Evolutionary conservation across 202 grass and related monocot species (phyloP), one percentile per base, ranked within the genome.

Genomic region (Hordeum pubiflorum): DNA sequence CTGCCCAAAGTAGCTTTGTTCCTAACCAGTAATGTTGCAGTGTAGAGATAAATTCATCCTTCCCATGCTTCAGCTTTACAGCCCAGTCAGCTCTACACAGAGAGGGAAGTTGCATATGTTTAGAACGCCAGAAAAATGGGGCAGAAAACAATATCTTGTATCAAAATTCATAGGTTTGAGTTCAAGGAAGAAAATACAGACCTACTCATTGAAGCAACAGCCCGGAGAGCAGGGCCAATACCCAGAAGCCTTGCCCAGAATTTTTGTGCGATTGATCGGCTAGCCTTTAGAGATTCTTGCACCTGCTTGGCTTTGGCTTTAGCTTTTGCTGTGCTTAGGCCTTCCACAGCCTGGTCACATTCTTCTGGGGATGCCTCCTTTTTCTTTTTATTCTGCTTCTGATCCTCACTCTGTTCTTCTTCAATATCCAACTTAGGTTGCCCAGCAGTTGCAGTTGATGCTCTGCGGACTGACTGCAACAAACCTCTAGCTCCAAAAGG

Each of bases 161-260:
- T 84, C 73, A 73, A 72, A 83, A 69, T 10, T 73, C 17, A 69
- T 7, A 37, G 7, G n/a, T 77, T 79, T 75, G 48, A 54, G 78
- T 58, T 63, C 76, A 56, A 89, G 85, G 38, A 26, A 79, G 46
- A 86, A 23, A n/a, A 79, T 31, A 55, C 52, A 84, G n/a, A 98
- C 96, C 96, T 98, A 89, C 92, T 95, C 92, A 95, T 95, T 46
- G 96, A 97, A 89, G 92, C 88, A 89, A 94, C 67, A 77, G 90
- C 90, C 76, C 80, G 88, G 66, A 94, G 86, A 46, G 92, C 88
- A 72, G 92, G 92, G 18, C 96, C 96, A 84, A 93, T 95, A 65
- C 92, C 92, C 58, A 95, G 85, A 86, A 95, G 69, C 41, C 74
- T 89, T 59, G 92, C 90, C 96, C 96, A 98, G 56, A 98, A 80